Base-by-base conservation (phyloP, 163 green algal species). In the Scenedesmus sp. region DNA sequence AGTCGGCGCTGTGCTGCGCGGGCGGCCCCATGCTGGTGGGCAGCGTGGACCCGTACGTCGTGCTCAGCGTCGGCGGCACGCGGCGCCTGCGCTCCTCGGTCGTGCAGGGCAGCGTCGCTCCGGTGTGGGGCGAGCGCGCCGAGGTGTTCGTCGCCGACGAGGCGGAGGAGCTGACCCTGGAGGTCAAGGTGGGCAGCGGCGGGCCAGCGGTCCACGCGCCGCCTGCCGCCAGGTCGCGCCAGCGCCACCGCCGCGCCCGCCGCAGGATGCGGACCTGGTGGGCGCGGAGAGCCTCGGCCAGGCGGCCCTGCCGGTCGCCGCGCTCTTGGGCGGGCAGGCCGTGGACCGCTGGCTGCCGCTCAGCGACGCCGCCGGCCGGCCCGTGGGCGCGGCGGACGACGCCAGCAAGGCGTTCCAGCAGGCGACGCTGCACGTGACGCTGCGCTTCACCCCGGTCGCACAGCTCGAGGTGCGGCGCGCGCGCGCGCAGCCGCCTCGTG, bases 141-240 rank as follows among this genome's bases (percentile, higher is more conserved):
- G 63, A 75, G 51, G 63, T 81, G 51, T 75, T 62, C 14, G 20
- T 81, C 36, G 74, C 74, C 22, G 74, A 81, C 34, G 74, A 81
- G 31, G 63, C 74, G 15, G 51, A 75, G 13, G 3, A 58, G n/a
- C 28, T 81, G 10, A 64, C 36, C 17, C 22, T 81, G 17, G 36
- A 58, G 36, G 62, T 81, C 62, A 81, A 81, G 63, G 74, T 81
- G 70, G 4, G 70, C 51, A 14, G 1, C 0, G 15, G 26, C 20
- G 14, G 26, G 64, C 24, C 14, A 26, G 64, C 17, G 6, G 14
- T 34, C n/a, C n/a, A n/a, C n/a, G n/a, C n/a, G n/a, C n/a, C n/a
- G 54, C 54, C 18, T 18, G 15, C 18, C 18, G 48, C 18, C 15
- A 24, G 17, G 15, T 57, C 18, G 48, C 15, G 15, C 18, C 18